These are phyloP conservation scores for Setomelanomma holmii DNA, from an alignment of 2,329 filamentous ascomycete species.

Conservation along the genomic window DNA sequence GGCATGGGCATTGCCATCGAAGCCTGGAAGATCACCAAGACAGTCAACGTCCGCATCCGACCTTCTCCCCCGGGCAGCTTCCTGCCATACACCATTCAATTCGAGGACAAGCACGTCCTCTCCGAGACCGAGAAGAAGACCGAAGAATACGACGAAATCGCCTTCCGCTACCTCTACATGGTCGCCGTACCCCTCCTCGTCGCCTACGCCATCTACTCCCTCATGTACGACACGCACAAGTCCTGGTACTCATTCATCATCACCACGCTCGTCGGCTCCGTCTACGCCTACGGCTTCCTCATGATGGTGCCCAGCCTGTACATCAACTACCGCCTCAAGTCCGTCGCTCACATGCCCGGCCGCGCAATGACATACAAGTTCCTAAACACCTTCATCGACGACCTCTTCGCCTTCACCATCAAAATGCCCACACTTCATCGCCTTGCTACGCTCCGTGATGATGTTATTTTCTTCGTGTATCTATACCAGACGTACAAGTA, in stretches of 20 bases:
- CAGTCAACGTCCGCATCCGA: slow-evolving; percentile 85
- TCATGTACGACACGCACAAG: slow-evolving; percentile 94
- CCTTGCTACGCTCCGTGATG: slow-evolving; percentile 89
- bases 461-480: slow-evolving; percentile 98
- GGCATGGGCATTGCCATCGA: slow-evolving; percentile 81
- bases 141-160: slow-evolving; percentile 96
- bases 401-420: slow-evolving; percentile 98
- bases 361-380: slow-evolving; percentile 99
- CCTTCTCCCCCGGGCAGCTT: slow-evolving; percentile 70
- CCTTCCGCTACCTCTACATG: slow-evolving; percentile 96
- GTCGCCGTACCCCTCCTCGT: slow-evolving; percentile 86
- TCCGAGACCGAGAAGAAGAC: slow-evolving; percentile 97
- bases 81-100: slow-evolving; percentile 79
- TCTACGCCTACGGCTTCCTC: slow-evolving; percentile 97
- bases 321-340: slow-evolving; percentile 96
- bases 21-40: slow-evolving; percentile 95
- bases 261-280: slow-evolving; percentile 90
- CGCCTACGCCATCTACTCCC: slow-evolving; percentile 89
- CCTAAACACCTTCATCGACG: slow-evolving; percentile 98
- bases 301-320: slow-evolving; percentile 99
- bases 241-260: slow-evolving; percentile 98
- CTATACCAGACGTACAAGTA: slow-evolving; percentile 94
- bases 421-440: slow-evolving; percentile 98
- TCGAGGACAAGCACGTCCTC: slow-evolving; percentile 97
- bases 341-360: slow-evolving; percentile 93